Percentiles rank a stretch among this genome's conserved stretches.
Conservation (phyloP, 176 grass and related monocot species). For the Poa annua region DNA sequence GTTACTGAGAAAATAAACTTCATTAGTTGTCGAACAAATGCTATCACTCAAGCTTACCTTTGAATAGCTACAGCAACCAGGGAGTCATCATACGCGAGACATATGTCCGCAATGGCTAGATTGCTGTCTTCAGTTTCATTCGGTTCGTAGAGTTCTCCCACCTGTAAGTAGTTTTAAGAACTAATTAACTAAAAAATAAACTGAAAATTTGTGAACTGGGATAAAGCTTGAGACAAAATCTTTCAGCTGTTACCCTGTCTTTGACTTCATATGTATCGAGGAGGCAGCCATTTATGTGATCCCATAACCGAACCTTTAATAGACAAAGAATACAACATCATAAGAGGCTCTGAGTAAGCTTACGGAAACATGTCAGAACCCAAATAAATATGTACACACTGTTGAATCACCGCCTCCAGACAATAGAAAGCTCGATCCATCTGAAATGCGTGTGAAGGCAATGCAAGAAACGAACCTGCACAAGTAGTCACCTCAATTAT, state of each 20-base stretch:
- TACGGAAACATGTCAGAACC: constrained; percentile 20
- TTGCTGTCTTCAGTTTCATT: constrained; percentile 59
- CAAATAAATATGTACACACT: constrained; percentile 53
- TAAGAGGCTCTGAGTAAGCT: constrained; percentile 11
- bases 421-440: constrained; percentile 63
- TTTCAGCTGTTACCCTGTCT: constrained; percentile 59
- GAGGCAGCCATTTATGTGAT: constrained; percentile 75
- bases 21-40: constrained; percentile 30
- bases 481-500: not conserved
- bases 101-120: constrained; percentile 69
- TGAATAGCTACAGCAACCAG: constrained; percentile 83
- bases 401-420: constrained; percentile 97
- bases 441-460: constrained; percentile 57
- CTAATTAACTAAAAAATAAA: constrained; percentile 24
- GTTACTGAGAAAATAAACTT: constrained; percentile 31
- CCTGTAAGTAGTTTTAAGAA: constrained; percentile 46
- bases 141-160: constrained; percentile 50
- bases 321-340: constrained; percentile 33
- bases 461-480: constrained; percentile 92
- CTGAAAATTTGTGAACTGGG: not conserved
- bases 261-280: constrained; percentile 76
- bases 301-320: constrained; percentile 92
- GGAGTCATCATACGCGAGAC: constrained; percentile 58
- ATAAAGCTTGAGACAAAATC: constrained; percentile 27
- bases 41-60: constrained; percentile 50